phyloP scores from a whole-genome alignment of 441 rosid species.

The Pelargonium cotyledonis region DNA sequence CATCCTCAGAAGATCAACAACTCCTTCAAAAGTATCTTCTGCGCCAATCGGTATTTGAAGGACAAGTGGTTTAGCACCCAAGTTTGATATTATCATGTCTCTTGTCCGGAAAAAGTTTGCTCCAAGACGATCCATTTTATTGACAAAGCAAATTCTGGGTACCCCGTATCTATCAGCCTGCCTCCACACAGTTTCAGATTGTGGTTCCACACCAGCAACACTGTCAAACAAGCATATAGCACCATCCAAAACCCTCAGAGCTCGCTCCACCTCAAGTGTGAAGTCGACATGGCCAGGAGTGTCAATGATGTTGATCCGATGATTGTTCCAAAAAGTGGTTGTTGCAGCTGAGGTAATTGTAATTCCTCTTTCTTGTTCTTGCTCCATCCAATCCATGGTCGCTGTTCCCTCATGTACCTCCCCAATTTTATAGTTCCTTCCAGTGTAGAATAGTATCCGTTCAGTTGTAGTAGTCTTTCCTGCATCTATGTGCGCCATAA shows the following conservation, averaged over 20 bases:
- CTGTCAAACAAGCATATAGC: conserved; percentile 94
- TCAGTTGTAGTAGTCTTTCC: conserved; percentile 97
- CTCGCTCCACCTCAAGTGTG: conserved; percentile 94
- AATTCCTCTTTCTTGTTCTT: conserved; percentile 97
- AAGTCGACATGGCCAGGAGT: conserved; percentile 96
- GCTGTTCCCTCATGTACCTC: conserved; percentile 98
- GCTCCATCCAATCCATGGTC: conserved; percentile 99
- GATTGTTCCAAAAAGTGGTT: conserved; percentile 82
- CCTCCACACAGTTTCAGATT: conserved; percentile 98
- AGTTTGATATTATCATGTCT: conserved; percentile 83
- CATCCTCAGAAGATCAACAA: conserved; percentile 83
- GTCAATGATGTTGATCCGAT: conserved; percentile 86
- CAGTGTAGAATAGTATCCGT: conserved; percentile 74
- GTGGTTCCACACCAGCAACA: conserved; percentile 99
- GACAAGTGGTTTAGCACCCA: conserved; percentile 93
- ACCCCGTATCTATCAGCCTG: conserved; percentile 98
- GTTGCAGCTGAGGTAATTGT: conserved; percentile 97
- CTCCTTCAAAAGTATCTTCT: conserved; percentile 72
- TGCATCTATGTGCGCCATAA: conserved; percentile 98
- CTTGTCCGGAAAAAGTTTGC: conserved; percentile 90
- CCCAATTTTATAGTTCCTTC: conserved; percentile 92
- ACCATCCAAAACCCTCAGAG: conserved; percentile 88
- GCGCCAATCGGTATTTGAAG: conserved; percentile 87
- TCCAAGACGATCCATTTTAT: conserved; percentile 95
- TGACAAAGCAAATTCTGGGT: conserved; percentile 90